Conservation (phyloP, 768 basidiomycete genomes). For the Termitomyces sp. region DNA sequence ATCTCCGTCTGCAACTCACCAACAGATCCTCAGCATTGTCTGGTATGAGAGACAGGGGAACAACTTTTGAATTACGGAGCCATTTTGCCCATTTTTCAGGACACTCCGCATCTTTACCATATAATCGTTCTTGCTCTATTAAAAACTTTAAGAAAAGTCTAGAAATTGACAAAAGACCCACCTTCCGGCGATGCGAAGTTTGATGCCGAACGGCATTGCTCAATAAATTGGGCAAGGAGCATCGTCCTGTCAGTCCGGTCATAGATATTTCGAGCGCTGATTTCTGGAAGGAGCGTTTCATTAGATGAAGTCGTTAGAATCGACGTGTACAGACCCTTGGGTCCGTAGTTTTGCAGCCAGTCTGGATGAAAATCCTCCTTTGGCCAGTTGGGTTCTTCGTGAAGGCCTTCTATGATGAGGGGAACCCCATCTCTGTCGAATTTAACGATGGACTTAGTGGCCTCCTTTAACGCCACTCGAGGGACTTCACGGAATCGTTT, state of each 20-base stretch:
- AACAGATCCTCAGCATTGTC: conserved; percentile 53
- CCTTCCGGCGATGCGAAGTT: conserved; percentile 34
- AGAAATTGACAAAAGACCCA: conserved; percentile 13
- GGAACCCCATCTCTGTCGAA: conserved; percentile 54
- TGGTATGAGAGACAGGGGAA: conserved; percentile 54
- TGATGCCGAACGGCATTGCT: conserved; percentile 30
- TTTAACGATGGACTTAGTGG: conserved; percentile 30
- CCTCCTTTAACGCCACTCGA: conserved; percentile 29
- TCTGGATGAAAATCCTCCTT: conserved; percentile 47
- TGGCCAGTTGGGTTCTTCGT: conserved; percentile 53
- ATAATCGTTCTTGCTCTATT: conserved; percentile 56
- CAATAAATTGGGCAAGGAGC: conserved; percentile 48
- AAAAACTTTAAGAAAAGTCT: neutral
- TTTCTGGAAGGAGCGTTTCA: conserved; percentile 31
- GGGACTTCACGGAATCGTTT: conserved; percentile 24
- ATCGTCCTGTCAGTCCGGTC: conserved; percentile 50
- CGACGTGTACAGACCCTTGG: conserved; percentile 16
- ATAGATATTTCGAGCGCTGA: conserved; percentile 60
- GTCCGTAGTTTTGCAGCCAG: conserved; percentile 39
- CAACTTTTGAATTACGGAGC: conserved; percentile 38
- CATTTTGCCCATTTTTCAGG: conserved; percentile 62
- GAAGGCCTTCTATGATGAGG: conserved; percentile 58
- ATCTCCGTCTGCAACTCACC: conserved; percentile 20
- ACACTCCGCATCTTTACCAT: conserved; percentile 76
- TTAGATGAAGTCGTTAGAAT: neutral